Percentiles rank a stretch among this genome's conserved stretches.
phyloP scores from a whole-genome alignment of 805 yeast genomes.

The Candida alai region DNA sequence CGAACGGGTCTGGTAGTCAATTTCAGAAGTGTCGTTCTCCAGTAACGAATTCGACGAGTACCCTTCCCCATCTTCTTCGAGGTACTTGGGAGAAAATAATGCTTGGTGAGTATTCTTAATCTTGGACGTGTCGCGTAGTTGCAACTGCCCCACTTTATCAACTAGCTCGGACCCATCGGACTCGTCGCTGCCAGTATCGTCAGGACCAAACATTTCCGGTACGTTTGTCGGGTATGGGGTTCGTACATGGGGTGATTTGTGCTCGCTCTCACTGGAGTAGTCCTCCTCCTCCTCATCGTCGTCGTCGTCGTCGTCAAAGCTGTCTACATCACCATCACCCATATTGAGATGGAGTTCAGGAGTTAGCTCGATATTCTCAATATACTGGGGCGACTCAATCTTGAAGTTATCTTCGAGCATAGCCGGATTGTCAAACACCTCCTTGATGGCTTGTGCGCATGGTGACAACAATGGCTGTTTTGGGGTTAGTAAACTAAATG shows the following conservation, averaged over 20 bases:
- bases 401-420: slow-evolving; percentile 20
- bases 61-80: slow-evolving; percentile 16
- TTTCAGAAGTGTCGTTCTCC: slow-evolving; percentile 13
- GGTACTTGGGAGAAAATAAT: slow-evolving; percentile 10
- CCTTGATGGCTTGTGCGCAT: slow-evolving; percentile 37
- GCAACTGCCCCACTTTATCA: slow-evolving; percentile 22
- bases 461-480: slow-evolving; percentile 26
- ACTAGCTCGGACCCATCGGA: slow-evolving; percentile 17
- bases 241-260: slow-evolving; percentile 28
- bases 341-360: no score
- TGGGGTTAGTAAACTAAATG: slow-evolving; percentile 1
- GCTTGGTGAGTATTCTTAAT: background rate
- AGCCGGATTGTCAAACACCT: slow-evolving; percentile 42
- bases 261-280: slow-evolving; percentile 12
- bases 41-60: slow-evolving; percentile 12
- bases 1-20: slow-evolving; percentile 35
- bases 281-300: slow-evolving; percentile 13
- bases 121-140: slow-evolving; percentile 5
- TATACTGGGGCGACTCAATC: slow-evolving; percentile 19
- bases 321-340: slow-evolving; percentile 5
- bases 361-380: slow-evolving; percentile 15
- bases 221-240: slow-evolving; percentile 37
- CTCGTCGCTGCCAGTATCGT: slow-evolving; percentile 15
- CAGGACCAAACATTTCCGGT: slow-evolving; percentile 12
- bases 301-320: slow-evolving; percentile 16